Percentiles rank a stretch among this genome's conserved stretches.
Conservation (phyloP, 1,284 basidiomycete species). For the Cryptococcus floricola region DNA sequence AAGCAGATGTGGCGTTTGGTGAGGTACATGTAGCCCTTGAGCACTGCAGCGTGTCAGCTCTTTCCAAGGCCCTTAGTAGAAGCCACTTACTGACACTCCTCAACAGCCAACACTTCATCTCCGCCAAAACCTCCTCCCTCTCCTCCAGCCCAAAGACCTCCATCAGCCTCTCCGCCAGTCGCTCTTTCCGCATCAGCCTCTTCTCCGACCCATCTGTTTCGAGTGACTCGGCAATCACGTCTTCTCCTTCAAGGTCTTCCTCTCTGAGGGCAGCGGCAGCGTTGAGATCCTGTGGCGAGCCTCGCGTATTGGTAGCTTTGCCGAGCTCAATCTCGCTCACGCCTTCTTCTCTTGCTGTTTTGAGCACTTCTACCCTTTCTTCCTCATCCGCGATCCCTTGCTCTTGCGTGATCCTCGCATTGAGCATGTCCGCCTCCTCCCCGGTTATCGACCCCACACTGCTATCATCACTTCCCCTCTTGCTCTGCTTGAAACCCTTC, state of each 20-base stretch:
- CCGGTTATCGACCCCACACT: neutral
- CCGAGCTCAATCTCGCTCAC: neutral
- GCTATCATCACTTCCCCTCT: neutral
- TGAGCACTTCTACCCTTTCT: conserved; percentile 44
- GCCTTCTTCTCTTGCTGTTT: conserved; percentile 9
- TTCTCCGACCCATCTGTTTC: conserved; percentile 22
- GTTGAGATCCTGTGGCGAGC: conserved; percentile 14
- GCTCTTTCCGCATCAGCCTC: conserved; percentile 61
- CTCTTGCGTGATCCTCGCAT: conserved; percentile 45
- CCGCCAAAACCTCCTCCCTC: conserved; percentile 78
- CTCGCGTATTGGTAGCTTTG: neutral
- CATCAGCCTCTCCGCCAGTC: conserved; percentile 73
- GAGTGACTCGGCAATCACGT: conserved; percentile 23
- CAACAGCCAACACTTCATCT: conserved; percentile 84
- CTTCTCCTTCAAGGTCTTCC: conserved; percentile 12
- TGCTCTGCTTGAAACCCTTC: conserved; percentile 1
- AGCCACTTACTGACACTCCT: conserved; percentile 70
- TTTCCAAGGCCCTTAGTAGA: neutral
- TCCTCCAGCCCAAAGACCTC: conserved; percentile 77
- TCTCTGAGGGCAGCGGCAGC: conserved; percentile 28
- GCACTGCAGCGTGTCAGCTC: conserved; percentile 55
- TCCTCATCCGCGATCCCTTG: conserved; percentile 54
- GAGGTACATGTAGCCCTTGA: conserved; percentile 95
- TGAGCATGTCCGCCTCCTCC: conserved; percentile 6
- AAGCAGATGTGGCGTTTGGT: conserved; percentile 91